Evolutionary conservation across 2,329 filamentous ascomycete genomes (phyloP).

Genomic region (Fusarium ambrosium): DNA sequence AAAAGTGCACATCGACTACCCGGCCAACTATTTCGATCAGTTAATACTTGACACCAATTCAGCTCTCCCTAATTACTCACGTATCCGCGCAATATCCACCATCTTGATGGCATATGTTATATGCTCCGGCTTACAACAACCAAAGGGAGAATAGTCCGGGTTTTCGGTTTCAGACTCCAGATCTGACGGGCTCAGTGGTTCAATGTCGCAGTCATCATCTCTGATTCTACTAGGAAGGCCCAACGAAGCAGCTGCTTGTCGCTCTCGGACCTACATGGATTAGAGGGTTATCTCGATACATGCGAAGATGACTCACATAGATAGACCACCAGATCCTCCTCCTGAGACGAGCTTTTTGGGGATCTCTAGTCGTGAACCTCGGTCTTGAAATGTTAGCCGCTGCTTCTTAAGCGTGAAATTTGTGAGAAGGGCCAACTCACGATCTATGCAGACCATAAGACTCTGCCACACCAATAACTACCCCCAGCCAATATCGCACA

Average conservation of each 20-base stretch:
- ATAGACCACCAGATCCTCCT: conserved; percentile 68
- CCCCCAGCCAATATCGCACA: conserved; percentile 63
- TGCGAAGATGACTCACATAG: conserved; percentile 55
- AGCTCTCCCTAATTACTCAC: conserved; percentile 36
- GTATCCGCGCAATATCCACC: conserved; percentile 53
- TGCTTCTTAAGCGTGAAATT: not conserved
- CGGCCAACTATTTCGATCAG: conserved; percentile 45
- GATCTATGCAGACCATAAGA: conserved; percentile 61
- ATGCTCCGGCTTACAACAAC: conserved; percentile 51
- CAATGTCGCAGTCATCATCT: conserved; percentile 57
- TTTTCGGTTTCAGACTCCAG: conserved; percentile 48
- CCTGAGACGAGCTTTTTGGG: conserved; percentile 52
- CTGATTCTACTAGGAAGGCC: conserved; percentile 55
- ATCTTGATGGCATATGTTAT: conserved; percentile 55
- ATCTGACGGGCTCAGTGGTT: conserved; percentile 50
- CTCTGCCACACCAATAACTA: conserved; percentile 65
- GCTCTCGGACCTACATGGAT: conserved; percentile 50
- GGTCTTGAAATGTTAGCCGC: conserved; percentile 22
- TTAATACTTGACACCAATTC: not conserved
- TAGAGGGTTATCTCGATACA: not conserved
- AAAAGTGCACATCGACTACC: conserved; percentile 55
- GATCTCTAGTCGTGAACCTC: conserved; percentile 47
- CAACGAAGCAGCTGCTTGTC: conserved; percentile 54
- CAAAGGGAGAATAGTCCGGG: conserved; percentile 43
- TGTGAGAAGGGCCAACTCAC: conserved; percentile 32